These are phyloP conservation scores for Chamaecrista fasciculata DNA, from an alignment of 306 rosid species.

Conservation along the genomic window DNA sequence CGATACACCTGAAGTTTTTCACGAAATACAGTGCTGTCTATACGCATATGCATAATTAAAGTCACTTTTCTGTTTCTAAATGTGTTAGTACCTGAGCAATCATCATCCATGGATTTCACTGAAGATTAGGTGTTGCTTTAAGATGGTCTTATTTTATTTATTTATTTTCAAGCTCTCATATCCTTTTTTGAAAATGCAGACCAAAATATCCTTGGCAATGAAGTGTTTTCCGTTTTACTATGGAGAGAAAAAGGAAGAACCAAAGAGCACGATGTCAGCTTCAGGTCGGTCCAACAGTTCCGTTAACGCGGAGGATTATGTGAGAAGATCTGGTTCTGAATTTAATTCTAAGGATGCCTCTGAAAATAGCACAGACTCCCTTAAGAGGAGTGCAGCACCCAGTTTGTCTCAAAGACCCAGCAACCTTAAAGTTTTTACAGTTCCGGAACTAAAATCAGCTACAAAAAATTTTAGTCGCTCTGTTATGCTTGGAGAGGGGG, in stretches of 20 bases:
- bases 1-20: slow-evolving; percentile 3
- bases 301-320: slow-evolving; percentile 47
- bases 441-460: slow-evolving; percentile 76
- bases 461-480: slow-evolving; percentile 86
- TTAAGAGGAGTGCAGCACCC: slow-evolving; percentile 56
- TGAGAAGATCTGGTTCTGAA: slow-evolving; percentile 65
- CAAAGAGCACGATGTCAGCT: slow-evolving; percentile 37
- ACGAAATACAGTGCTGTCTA: slow-evolving; percentile 10
- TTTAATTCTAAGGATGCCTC: slow-evolving; percentile 60
- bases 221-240: slow-evolving; percentile 61
- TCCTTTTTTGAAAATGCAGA: slow-evolving; percentile 35
- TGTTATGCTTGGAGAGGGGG: slow-evolving; percentile 92
- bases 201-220: slow-evolving; percentile 49
- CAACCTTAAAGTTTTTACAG: slow-evolving; percentile 74
- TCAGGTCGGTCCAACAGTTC: slow-evolving; percentile 48
- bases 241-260: slow-evolving; percentile 65
- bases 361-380: slow-evolving; percentile 63
- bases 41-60: slow-evolving; percentile 24
- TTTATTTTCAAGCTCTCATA: slow-evolving; percentile 19
- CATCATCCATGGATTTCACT: slow-evolving; percentile 14
- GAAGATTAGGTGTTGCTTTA: slow-evolving; percentile 27
- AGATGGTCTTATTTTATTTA: neutral
- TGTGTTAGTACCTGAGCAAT: slow-evolving; percentile 15
- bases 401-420: slow-evolving; percentile 74
- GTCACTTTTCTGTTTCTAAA: neutral